Conservation (phyloP, 208 protist genomes). For the Acanthamoeba sp. region DNA sequence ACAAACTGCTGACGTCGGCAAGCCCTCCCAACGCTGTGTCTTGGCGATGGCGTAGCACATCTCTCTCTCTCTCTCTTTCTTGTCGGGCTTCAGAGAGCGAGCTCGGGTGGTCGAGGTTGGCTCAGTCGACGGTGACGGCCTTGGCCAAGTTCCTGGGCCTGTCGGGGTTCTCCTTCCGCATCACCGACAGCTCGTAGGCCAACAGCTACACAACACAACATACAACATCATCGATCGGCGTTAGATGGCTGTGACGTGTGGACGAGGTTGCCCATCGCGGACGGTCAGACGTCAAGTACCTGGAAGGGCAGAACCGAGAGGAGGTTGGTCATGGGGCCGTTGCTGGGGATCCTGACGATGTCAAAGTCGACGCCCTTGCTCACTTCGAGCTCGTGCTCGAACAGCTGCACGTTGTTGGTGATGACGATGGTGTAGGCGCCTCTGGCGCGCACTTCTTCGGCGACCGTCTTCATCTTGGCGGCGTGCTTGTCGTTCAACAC, state of each 20-base stretch:
- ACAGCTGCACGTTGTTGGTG: constrained; percentile 72
- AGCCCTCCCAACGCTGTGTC: too few species aligned
- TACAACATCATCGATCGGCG: too few species aligned
- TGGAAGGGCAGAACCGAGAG: constrained; percentile 90
- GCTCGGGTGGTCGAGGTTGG: neutral
- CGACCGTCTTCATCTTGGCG: constrained; percentile 90
- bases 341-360: constrained; percentile 94
- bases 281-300: constrained; percentile 8
- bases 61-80: too few species aligned
- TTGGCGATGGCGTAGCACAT: too few species aligned
- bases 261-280: neutral
- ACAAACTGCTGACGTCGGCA: too few species aligned
- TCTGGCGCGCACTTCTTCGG: constrained; percentile 94
- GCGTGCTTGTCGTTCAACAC: constrained; percentile 64
- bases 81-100: neutral
- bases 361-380: constrained; percentile 87
- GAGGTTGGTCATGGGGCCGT: constrained; percentile 59
- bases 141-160: constrained; percentile 96
- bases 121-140: constrained; percentile 95
- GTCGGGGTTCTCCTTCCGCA: constrained; percentile 93
- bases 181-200: constrained; percentile 95
- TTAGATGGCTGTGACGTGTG: neutral
- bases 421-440: constrained; percentile 92
- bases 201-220: constrained; percentile 87
- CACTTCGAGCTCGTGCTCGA: constrained; percentile 40